phyloP scores from a whole-genome alignment of 805 yeast genomes.

The Teunomyces gatunensis region DNA sequence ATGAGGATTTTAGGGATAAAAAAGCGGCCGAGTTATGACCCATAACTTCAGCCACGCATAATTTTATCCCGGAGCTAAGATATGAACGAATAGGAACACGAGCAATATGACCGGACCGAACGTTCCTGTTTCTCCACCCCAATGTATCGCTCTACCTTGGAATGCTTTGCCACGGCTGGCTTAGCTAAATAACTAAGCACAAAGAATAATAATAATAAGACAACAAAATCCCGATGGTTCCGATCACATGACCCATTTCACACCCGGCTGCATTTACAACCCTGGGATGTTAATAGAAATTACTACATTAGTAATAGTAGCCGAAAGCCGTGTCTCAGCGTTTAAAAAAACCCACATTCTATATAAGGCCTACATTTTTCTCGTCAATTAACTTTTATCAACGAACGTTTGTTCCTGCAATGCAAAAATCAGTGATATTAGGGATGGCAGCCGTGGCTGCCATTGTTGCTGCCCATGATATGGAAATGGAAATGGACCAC shows the following conservation, averaged over 20 bases:
- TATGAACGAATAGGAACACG: background rate
- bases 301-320: conserved; percentile 2
- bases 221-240: conserved; percentile 8
- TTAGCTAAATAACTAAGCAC: background rate
- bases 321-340: background rate
- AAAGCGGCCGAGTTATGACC: background rate
- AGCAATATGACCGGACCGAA: background rate
- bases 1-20: background rate
- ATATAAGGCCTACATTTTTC: background rate
- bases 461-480: background rate
- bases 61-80: background rate
- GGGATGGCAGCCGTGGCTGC: background rate
- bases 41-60: background rate
- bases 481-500: background rate
- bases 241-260: conserved; percentile 10
- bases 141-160: too few species aligned
- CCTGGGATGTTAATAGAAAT: background rate
- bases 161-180: background rate
- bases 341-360: background rate
- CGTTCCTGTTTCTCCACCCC: too few species aligned
- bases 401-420: background rate
- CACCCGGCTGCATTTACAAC: background rate
- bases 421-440: conserved; percentile 1
- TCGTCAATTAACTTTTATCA: background rate
- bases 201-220: background rate